phyloP scores from a whole-genome alignment of 2,329 filamentous ascomycete genomes.

The Fusarium agapanthi region DNA sequence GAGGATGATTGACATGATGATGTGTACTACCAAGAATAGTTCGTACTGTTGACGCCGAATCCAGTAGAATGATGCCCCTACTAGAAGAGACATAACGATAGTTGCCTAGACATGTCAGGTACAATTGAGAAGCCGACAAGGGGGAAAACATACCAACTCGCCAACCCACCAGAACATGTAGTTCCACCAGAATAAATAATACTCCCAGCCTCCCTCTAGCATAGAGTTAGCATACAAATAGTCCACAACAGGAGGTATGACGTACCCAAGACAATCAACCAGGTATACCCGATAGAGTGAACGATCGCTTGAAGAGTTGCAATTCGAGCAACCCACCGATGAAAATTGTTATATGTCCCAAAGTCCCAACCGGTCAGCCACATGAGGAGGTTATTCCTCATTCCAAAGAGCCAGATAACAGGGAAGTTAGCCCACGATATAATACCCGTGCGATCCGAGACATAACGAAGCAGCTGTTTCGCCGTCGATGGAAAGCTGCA shows the following conservation, averaged over 20 bases:
- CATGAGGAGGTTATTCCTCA: slow-evolving; percentile 71
- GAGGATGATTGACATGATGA: slow-evolving; percentile 59
- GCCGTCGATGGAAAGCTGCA: slow-evolving; percentile 47
- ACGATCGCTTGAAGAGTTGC: slow-evolving; percentile 69
- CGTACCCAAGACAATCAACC: slow-evolving; percentile 53
- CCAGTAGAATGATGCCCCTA: slow-evolving; percentile 60
- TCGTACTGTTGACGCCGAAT: slow-evolving; percentile 64
- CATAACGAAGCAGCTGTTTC: slow-evolving; percentile 59
- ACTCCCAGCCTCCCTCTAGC: slow-evolving; percentile 50
- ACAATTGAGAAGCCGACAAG: rapidly evolving
- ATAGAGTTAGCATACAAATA: neutral
- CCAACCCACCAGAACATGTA: slow-evolving; percentile 61
- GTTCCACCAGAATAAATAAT: slow-evolving; percentile 50
- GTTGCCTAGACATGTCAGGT: slow-evolving; percentile 46
- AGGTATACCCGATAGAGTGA: slow-evolving; percentile 68
- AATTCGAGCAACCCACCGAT: slow-evolving; percentile 71
- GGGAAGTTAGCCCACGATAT: slow-evolving; percentile 71
- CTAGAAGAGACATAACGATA: slow-evolving; percentile 54
- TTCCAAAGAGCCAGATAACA: slow-evolving; percentile 71
- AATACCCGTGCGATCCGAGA: slow-evolving; percentile 70
- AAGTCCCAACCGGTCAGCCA: slow-evolving; percentile 77
- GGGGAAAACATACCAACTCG: slow-evolving; percentile 50
- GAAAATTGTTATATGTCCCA: slow-evolving; percentile 72
- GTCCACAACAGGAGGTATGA: rapidly evolving
- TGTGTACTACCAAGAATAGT: slow-evolving; percentile 59